Percentiles rank a stretch among this genome's conserved stretches.
These are phyloP conservation scores for Globisporangium spiculum DNA, from an alignment of 352 stramenopile genomes.

Conservation along the genomic window DNA sequence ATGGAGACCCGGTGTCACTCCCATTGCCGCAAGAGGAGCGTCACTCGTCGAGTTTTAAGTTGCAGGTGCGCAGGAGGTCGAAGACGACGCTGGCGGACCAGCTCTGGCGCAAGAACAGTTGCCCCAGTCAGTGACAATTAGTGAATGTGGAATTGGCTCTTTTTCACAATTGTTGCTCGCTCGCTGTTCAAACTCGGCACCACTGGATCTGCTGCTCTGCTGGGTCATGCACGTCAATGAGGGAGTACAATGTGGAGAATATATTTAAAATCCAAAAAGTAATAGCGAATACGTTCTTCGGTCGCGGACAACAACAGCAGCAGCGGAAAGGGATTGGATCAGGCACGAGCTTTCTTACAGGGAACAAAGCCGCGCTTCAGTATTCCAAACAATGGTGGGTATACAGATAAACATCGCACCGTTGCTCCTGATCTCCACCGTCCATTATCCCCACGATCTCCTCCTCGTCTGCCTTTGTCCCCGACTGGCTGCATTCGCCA, in stretches of 20 bases:
- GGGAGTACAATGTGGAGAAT: not conserved
- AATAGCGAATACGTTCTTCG: slow-evolving; percentile 1
- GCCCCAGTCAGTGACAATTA: not conserved
- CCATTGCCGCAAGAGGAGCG: not conserved
- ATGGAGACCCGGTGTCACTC: too few relatives aligned
- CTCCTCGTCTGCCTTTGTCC: not conserved
- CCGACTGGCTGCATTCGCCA: slow-evolving; percentile 3
- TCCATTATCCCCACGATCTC: not conserved
- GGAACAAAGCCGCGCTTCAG: not conserved
- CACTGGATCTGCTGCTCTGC: too few relatives aligned
- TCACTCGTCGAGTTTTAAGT: not conserved
- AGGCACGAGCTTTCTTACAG: not conserved
- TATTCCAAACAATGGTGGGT: not conserved
- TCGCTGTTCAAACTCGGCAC: too few relatives aligned
- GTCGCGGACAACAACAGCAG: not conserved
- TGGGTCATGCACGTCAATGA: too few relatives aligned
- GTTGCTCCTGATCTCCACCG: not conserved
- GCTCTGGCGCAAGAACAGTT: slow-evolving; percentile 15
- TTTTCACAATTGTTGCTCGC: too few relatives aligned
- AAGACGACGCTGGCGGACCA: slow-evolving; percentile 17
- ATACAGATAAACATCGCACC: not conserved
- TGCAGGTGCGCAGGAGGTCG: slow-evolving; percentile 1
- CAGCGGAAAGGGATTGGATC: not conserved
- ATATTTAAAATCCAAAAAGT: slow-evolving; percentile 11
- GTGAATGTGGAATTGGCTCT: too few relatives aligned